Percentiles rank a stretch among this genome's conserved stretches.
Conservation (phyloP, 1,139 yeast genomes). For the Hansenula lynferdii region DNA sequence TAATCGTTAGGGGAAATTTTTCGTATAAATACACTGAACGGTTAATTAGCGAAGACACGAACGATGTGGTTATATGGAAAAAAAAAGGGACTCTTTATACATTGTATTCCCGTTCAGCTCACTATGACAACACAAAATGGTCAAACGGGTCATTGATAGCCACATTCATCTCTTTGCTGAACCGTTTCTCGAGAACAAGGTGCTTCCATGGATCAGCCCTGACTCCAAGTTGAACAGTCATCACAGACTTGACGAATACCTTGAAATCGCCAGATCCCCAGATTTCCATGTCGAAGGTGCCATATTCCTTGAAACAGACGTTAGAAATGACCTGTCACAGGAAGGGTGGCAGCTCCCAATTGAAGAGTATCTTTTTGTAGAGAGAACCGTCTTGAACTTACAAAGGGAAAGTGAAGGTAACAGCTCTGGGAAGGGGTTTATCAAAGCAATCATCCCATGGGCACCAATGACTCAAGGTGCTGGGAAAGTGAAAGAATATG, state of each 20-base stretch:
- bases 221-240: slow-evolving; percentile 22
- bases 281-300: slow-evolving; percentile 18
- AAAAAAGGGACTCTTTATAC: no score
- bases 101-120: background rate
- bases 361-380: slow-evolving; percentile 25
- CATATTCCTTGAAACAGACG: slow-evolving; percentile 29
- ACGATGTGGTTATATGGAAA: no score
- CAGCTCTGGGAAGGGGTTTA: slow-evolving; percentile 4
- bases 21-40: no score
- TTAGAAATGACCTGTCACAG: slow-evolving; percentile 17
- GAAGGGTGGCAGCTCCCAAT: slow-evolving; percentile 20
- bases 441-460: slow-evolving; percentile 27
- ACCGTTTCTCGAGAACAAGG: slow-evolving; percentile 7
- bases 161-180: slow-evolving; percentile 29
- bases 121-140: no score
- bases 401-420: slow-evolving; percentile 10
- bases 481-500: slow-evolving; percentile 13
- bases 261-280: slow-evolving; percentile 1
- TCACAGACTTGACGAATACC: slow-evolving; percentile 23
- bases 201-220: slow-evolving; percentile 17
- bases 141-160: slow-evolving; percentile 23
- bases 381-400: slow-evolving; percentile 5
- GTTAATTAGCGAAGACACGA: no score
- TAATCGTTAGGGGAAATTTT: no score
- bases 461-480: slow-evolving; percentile 24